Evolutionary conservation across 179 eudicot genomes (phyloP), one percentile per base, ranked within the genome.

Genomic region (Monotropa hypopitys): DNA sequence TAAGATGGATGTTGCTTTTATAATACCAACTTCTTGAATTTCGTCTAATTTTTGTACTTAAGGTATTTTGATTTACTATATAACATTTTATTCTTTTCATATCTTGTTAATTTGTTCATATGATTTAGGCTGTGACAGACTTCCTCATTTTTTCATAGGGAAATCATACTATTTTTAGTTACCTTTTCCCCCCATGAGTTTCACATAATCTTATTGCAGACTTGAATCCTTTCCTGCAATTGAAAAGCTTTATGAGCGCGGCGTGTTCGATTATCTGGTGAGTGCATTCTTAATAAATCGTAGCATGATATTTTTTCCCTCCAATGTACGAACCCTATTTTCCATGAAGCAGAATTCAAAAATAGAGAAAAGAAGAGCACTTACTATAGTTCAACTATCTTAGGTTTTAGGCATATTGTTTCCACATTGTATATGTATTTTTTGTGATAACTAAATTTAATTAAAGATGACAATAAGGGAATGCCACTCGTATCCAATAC

Each of bases 181-280:
- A 46, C 20, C 26, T 71, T 9, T 28, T 28, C 4, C 13, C 0
- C 28, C 13, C 20, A 61, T 3, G 3, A 18, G 33, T 13, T 35
- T 35, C 40, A 38, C 40, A 61, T 35, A 11, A 20, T 72, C 20
- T 4, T 35, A 33, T 53, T 53, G 32, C 61, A 33, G 61, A 33
- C 16, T 13, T 15, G 43, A 30, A 21, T 67, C 46, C 26, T 40
- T 67, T 67, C 16, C 47, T 67, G 72, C 12, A 15, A 67, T 67
- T 67, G 72, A 67, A 49, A 67, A 67, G 72, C 72, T 67, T 67
- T 67, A 67, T 67, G 72, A 67, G 49, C 16, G 67, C 67, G 38
- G 67, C 8, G 67, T 61, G 67, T 61, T 61, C 20, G 67, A 61
- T 61, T 61, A 61, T 61, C 35, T 61, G 67, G 67, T 61, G 4